phyloP scores from a whole-genome alignment of 1,284 basidiomycete genomes.

The Golubevia pallescens region DNA sequence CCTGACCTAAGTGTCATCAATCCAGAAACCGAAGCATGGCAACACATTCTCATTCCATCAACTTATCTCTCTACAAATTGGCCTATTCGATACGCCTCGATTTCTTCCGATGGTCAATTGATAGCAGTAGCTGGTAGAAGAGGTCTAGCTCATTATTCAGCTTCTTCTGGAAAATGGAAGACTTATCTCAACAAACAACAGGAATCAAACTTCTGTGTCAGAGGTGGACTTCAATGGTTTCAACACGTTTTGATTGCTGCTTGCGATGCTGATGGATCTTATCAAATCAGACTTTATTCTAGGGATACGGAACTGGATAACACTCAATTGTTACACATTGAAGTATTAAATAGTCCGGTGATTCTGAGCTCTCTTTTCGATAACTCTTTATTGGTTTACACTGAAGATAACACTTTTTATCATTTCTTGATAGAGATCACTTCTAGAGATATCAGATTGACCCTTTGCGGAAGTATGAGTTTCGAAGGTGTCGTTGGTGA shows the following conservation, averaged over 20 bases:
- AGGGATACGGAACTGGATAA: conserved; percentile 88
- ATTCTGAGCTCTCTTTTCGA: conserved; percentile 73
- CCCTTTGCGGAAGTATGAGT: conserved; percentile 87
- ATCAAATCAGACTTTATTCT: conserved; percentile 83
- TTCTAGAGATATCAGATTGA: conserved; percentile 79
- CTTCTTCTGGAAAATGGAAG: conserved; percentile 94
- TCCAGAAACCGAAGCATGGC: conserved; percentile 98
- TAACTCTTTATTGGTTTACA: conserved; percentile 95
- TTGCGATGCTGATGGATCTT: conserved; percentile 66
- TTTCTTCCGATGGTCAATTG: conserved; percentile 87
- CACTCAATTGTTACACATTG: conserved; percentile 81
- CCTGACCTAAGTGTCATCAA: conserved; percentile 98
- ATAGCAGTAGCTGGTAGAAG: conserved; percentile 91
- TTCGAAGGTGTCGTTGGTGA: conserved; percentile 88
- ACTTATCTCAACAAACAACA: conserved; percentile 82
- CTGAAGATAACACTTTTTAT: conserved; percentile 89
- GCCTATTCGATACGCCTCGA: conserved; percentile 90
- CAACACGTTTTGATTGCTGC: conserved; percentile 92
- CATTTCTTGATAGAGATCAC: conserved; percentile 93
- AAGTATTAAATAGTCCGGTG: conserved; percentile 74
- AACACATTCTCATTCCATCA: conserved; percentile 89
- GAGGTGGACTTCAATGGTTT: conserved; percentile 94
- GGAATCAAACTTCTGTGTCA: conserved; percentile 85
- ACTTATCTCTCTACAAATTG: conserved; percentile 87
- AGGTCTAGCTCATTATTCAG: conserved; percentile 91